These are phyloP conservation scores for Tuber calosporum DNA, from an alignment of 495 filamentous ascomycete species.

Conservation along the genomic window DNA sequence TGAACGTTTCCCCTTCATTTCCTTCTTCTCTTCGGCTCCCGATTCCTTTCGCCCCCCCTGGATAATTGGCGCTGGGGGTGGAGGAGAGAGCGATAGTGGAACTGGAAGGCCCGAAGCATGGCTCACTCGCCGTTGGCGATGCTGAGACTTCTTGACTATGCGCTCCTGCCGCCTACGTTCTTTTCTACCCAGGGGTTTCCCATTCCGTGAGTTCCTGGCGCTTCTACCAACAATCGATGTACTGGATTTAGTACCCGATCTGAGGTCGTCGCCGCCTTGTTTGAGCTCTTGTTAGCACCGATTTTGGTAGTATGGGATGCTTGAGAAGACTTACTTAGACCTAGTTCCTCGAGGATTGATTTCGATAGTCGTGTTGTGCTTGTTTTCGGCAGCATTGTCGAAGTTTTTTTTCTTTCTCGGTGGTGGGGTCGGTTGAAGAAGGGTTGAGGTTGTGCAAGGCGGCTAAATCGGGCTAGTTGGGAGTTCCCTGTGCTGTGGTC, in stretches of 20 bases:
- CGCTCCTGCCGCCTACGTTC: conserved; percentile 50
- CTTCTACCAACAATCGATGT: not conserved
- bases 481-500: not conserved
- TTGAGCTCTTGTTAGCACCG: not conserved
- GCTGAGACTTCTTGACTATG: conserved; percentile 43
- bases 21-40: conserved; percentile 48
- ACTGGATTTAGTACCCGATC: not conserved
- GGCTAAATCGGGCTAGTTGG: conserved; percentile 2
- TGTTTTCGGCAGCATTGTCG: conserved; percentile 32
- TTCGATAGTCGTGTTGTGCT: conserved; percentile 60
- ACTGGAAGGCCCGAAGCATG: conserved; percentile 4
- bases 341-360: conserved; percentile 54
- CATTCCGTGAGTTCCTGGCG: conserved; percentile 15
- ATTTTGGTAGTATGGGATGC: not conserved
- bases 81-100: conserved; percentile 17
- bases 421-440: not conserved
- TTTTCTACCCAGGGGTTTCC: conserved; percentile 44
- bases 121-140: not conserved
- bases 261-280: conserved; percentile 1
- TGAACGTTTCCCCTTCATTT: conserved; percentile 50
- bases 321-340: conserved; percentile 42
- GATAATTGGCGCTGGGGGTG: conserved; percentile 1
- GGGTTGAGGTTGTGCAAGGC: not conserved
- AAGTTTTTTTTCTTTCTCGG: conserved; percentile 8
- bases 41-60: conserved; percentile 38